phyloP scores from a whole-genome alignment of 2,329 filamentous ascomycete genomes.

The Basipetospora chlamydospora region DNA sequence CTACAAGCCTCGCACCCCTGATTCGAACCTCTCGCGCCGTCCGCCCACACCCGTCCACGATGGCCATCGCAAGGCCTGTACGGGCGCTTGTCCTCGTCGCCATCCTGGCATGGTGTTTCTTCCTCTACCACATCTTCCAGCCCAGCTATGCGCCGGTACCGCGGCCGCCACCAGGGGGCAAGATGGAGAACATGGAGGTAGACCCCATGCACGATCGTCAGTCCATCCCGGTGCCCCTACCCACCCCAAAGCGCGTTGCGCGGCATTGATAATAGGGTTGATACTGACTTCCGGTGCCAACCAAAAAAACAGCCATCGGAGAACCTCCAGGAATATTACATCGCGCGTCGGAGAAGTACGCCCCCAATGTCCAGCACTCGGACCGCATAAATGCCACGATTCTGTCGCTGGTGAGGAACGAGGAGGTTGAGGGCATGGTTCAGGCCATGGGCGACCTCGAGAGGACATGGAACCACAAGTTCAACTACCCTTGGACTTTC shows the following conservation, averaged over 20 bases:
- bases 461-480: constrained; percentile 92
- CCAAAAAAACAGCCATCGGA: constrained; percentile 57
- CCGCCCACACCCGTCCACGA: constrained; percentile 24
- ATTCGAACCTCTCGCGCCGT: too few species aligned
- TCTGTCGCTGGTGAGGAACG: constrained; percentile 81
- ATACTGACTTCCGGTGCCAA: too few species aligned
- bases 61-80: constrained; percentile 78
- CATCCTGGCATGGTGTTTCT: constrained; percentile 60
- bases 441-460: constrained; percentile 85
- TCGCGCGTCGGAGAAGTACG: constrained; percentile 64
- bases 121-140: constrained; percentile 61
- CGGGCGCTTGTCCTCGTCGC: constrained; percentile 62
- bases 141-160: constrained; percentile 28
- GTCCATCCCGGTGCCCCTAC: constrained; percentile 19
- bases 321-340: constrained; percentile 69
- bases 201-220: constrained; percentile 82
- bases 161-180: constrained; percentile 12
- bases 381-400: constrained; percentile 88
- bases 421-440: constrained; percentile 72
- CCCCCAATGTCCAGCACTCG: constrained; percentile 57
- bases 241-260: too few species aligned
- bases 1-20: too few species aligned
- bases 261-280: too few species aligned
- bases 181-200: constrained; percentile 46
- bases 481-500: constrained; percentile 99